A percentile compares a stretch with the other conserved stretches of the same genome.
Conservation (phyloP, 164 flowering plant species). For the Liriodendron chinense region DNA sequence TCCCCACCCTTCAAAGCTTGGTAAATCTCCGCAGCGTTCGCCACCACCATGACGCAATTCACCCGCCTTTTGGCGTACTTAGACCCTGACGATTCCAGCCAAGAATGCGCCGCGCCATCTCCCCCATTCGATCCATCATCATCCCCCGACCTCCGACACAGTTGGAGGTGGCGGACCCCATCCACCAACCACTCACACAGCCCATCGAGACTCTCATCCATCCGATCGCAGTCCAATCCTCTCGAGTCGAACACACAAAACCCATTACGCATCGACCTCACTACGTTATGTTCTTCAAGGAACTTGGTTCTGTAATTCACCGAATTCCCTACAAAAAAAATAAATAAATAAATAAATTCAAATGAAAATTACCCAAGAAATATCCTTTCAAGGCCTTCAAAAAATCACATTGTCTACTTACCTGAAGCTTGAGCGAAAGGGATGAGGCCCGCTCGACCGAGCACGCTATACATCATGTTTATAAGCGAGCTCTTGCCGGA, state of each 20-base stretch:
- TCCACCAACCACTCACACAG: conserved; percentile 50
- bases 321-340: conserved; percentile 24
- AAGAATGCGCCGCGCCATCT: background rate
- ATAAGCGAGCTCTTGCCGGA: conserved; percentile 77
- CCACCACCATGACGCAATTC: conserved; percentile 64
- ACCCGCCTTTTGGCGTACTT: conserved; percentile 47
- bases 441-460: conserved; percentile 65
- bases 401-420: conserved; percentile 10
- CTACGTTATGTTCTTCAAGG: conserved; percentile 78
- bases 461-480: conserved; percentile 72
- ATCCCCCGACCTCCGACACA: conserved; percentile 48
- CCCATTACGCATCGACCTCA: conserved; percentile 63
- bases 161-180: conserved; percentile 69
- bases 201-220: conserved; percentile 38
- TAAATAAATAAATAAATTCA: background rate
- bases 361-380: background rate
- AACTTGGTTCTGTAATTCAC: conserved; percentile 40
- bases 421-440: conserved; percentile 76
- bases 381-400: background rate
- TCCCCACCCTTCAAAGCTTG: conserved; percentile 43
- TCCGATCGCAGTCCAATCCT: conserved; percentile 40
- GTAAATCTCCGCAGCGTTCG: conserved; percentile 50
- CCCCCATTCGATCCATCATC: background rate
- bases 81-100: conserved; percentile 2
- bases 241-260: conserved; percentile 74